Percentiles rank a stretch among this genome's conserved stretches.
Conservation (phyloP, 345 rosid genomes). For the Sonneratia alba region DNA sequence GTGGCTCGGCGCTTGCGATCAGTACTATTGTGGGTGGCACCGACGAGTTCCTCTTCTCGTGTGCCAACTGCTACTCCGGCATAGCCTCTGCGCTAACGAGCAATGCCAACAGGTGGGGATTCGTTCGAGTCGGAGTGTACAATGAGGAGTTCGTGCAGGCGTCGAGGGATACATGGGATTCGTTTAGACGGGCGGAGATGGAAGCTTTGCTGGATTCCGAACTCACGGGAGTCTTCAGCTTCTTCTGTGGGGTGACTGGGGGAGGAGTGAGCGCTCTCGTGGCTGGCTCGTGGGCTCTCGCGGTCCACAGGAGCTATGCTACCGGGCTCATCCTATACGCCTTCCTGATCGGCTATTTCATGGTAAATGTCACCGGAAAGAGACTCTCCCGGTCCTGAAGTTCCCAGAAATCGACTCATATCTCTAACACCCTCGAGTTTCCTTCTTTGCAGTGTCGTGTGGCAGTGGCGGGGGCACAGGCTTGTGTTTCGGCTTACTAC, state of each 20-base stretch:
- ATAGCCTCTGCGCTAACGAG: slow-evolving; percentile 36
- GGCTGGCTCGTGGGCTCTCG: slow-evolving; percentile 60
- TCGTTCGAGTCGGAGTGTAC: slow-evolving; percentile 66
- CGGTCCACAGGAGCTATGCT: slow-evolving; percentile 44
- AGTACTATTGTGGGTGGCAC: slow-evolving; percentile 36
- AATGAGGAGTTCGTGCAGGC: slow-evolving; percentile 63
- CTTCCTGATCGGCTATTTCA: slow-evolving; percentile 65
- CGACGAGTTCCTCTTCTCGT: slow-evolving; percentile 63
- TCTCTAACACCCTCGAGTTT: not conserved
- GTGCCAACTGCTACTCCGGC: slow-evolving; percentile 51
- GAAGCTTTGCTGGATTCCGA: slow-evolving; percentile 52
- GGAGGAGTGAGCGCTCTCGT: slow-evolving; percentile 47
- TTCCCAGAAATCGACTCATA: not conserved
- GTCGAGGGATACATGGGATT: slow-evolving; percentile 60
- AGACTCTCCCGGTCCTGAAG: no score
- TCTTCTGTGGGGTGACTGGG: slow-evolving; percentile 47
- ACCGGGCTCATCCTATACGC: slow-evolving; percentile 54
- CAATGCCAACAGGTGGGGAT: slow-evolving; percentile 70
- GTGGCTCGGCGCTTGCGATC: slow-evolving; percentile 50
- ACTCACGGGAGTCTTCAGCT: slow-evolving; percentile 68
- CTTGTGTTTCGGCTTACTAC: slow-evolving; percentile 73
- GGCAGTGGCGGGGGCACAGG: slow-evolving; percentile 67
- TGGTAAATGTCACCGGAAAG: slow-evolving; percentile 25
- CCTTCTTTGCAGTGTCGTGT: slow-evolving; percentile 45
- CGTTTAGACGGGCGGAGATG: slow-evolving; percentile 30